Base-by-base conservation (phyloP, 768 basidiomycete genomes). In the Scleroderma bovista region DNA sequence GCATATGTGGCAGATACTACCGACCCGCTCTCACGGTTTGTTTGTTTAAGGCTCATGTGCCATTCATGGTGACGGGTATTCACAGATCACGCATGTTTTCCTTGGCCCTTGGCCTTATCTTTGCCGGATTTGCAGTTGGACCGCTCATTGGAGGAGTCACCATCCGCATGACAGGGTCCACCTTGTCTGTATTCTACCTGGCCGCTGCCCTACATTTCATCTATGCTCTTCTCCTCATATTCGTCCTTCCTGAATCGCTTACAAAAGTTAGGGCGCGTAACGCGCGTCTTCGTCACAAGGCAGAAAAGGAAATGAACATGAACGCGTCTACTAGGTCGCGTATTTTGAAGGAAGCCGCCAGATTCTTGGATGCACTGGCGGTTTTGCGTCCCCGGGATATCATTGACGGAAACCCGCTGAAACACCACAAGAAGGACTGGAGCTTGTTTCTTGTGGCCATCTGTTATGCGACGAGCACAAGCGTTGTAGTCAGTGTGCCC, bases 181-280 rank as follows among this genome's bases (percentile, higher is more conserved):
- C 78, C 12, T 63, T 89, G 20, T 78, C 79, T 1, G 81, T 88
- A 16, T 93, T 93, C 72, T 93, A 88, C 64, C 57, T 83, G 42
- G 77, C 84, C 10, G 62, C 72, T 5, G 53, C 60, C 7, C 51
- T 81, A 6, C 83, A 87, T 53, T 22, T 73, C 20, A 8, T 79
- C 40, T 81, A 78, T 56, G 64, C 76, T 2, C 44, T 75, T 36
- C 56, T 82, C 43, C 59, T 80, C 24, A 75, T 80, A 65, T 66
- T 84, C 50, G 29, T 89, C 52, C 59, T 94, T 43, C 93, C 93
- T 0, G 92, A 96, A 65, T 89, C 90, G 0, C 73, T 93, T 1
- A 78, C 84, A 7, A 59, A 65, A 33, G 69, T 63, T 1, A 70
- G 78, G 47, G 81, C 76, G 47, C 53, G 56, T 50, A 48, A 57